phyloP scores from a whole-genome alignment of 331 rosid species.

The Quercus tomentella region DNA sequence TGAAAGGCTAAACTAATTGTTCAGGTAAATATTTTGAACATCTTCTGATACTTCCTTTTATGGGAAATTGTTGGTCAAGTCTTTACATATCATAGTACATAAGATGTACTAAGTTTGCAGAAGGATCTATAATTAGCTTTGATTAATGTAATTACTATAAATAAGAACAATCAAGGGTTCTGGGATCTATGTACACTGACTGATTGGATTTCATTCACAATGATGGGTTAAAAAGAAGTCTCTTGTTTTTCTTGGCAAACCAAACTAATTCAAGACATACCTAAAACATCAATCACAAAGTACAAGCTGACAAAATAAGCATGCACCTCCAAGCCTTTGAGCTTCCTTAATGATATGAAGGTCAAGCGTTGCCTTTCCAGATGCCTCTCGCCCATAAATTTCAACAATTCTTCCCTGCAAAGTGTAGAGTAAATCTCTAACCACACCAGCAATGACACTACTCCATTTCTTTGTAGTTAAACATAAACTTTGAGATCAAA shows the following conservation, averaged over 20 bases:
- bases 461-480: too few species aligned
- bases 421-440: not conserved
- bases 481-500: too few species aligned
- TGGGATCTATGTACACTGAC: not conserved
- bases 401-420: conserved; percentile 80
- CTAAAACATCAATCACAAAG: not conserved
- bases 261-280: not conserved
- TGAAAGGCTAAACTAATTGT: too few species aligned
- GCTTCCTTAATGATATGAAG: too few species aligned
- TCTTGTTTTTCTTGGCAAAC: not conserved
- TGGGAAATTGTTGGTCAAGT: too few species aligned
- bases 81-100: too few species aligned
- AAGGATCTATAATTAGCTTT: not conserved
- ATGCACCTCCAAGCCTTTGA: too few species aligned
- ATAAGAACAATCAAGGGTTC: not conserved
- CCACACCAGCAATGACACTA: not conserved
- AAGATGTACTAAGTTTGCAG: not conserved
- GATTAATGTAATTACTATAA: not conserved
- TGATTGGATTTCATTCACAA: not conserved
- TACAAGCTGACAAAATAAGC: not conserved
- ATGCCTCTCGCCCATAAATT: conserved; percentile 87
- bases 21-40: not conserved
- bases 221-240: not conserved
- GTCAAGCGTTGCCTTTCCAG: conserved; percentile 90
- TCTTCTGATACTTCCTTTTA: too few species aligned